Percentiles rank a stretch among this genome's conserved stretches.
These are phyloP conservation scores for Beauveria bassiana DNA, from an alignment of 2,329 filamentous ascomycete genomes.

Conservation along the genomic window DNA sequence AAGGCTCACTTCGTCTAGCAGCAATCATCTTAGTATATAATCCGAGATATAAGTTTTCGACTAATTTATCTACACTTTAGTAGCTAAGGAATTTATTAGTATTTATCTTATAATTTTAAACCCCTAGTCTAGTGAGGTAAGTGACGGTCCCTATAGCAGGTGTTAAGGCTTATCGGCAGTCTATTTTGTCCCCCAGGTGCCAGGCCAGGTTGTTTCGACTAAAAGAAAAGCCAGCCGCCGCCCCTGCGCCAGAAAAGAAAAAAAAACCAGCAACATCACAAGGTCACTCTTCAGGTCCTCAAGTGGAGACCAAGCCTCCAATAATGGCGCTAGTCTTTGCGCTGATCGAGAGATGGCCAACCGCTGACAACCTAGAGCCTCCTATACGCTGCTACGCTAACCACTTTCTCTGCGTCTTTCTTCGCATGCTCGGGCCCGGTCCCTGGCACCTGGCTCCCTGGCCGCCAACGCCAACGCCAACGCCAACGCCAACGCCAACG, in stretches of 20 bases:
- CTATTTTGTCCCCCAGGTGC: no score
- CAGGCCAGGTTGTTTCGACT: neutral
- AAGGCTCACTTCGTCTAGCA: no score
- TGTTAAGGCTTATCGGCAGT: no score
- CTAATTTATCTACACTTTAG: no score
- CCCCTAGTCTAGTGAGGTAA: no score
- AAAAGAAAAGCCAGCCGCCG: neutral
- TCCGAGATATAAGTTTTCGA: no score
- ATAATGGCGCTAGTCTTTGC: slow-evolving; percentile 2
- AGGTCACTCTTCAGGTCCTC: slow-evolving; percentile 5
- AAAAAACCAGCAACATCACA: slow-evolving; percentile 11
- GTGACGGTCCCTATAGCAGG: no score
- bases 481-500: neutral
- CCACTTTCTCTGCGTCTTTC: neutral
- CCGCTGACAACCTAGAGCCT: slow-evolving; percentile 11
- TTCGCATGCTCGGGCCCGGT: neutral
- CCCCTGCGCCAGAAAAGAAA: neutral
- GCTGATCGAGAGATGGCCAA: slow-evolving; percentile 9
- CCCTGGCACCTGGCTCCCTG: slow-evolving; percentile 8
- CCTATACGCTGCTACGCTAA: slow-evolving; percentile 8
- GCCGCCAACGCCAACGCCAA: neutral
- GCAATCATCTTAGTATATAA: no score
- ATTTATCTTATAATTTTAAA: no score
- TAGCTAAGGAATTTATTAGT: no score
- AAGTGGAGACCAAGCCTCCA: slow-evolving; percentile 3